Percentiles rank a stretch among this genome's conserved stretches.
Conservation (phyloP, 192 early-diverging fungal genomes). For the Endogone sp. region DNA sequence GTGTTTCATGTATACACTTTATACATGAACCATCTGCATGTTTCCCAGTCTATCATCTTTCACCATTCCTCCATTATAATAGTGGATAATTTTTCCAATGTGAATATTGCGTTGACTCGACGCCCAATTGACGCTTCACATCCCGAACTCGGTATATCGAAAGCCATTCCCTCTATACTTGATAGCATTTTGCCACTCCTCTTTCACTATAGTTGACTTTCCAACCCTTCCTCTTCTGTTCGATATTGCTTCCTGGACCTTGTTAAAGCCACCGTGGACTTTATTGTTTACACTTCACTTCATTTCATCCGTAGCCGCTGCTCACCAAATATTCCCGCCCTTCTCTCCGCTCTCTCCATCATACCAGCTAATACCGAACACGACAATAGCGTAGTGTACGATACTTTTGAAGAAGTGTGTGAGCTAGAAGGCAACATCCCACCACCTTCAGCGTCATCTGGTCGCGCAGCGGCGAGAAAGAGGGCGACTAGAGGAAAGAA, state of each 20-base stretch:
- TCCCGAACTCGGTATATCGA: background rate
- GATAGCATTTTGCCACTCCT: background rate
- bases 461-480: conserved; percentile 18
- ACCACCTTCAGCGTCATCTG: conserved; percentile 29
- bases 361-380: conserved; percentile 9
- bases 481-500: background rate
- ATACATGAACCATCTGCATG: no score
- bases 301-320: background rate
- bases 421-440: conserved; percentile 23
- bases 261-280: background rate
- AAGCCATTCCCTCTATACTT: background rate
- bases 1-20: no score
- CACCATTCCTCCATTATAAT: no score
- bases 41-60: no score
- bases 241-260: background rate
- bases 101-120: background rate
- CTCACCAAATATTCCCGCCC: background rate
- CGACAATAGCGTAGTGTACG: conserved; percentile 32
- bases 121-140: background rate
- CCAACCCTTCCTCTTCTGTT: background rate
- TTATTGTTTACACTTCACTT: background rate
- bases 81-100: no score
- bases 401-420: conserved; percentile 34
- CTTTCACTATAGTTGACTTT: background rate
- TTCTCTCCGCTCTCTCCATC: background rate